phyloP scores from a whole-genome alignment of 2,329 filamentous ascomycete species.

The Colletotrichum orbiculare region DNA sequence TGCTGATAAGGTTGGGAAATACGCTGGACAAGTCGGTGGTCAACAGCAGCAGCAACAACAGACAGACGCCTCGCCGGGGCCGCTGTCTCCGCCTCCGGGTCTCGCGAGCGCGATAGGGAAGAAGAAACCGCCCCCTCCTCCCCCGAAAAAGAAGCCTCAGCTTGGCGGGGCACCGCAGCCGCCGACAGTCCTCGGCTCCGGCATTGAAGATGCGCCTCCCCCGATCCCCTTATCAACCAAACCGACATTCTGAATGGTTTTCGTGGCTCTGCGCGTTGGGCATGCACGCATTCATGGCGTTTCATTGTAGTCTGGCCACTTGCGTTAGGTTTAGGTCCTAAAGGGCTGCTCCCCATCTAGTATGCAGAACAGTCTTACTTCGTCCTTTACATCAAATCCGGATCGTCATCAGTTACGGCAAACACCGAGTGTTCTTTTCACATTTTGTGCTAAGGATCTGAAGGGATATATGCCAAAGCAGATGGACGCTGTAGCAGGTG shows the following conservation, averaged over 20 bases:
- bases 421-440: conserved; percentile 29
- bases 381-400: conserved; percentile 6
- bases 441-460: conserved; percentile 37
- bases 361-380: neutral
- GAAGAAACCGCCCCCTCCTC: conserved; percentile 65
- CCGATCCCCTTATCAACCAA: conserved; percentile 64
- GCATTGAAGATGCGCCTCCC: conserved; percentile 54
- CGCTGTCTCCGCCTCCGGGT: conserved; percentile 30
- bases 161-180: conserved; percentile 42
- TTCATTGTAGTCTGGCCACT: conserved; percentile 17
- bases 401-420: conserved; percentile 21
- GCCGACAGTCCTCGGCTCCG: conserved; percentile 24
- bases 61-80: neutral
- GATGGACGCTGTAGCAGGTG: conserved; percentile 36
- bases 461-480: conserved; percentile 39
- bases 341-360: neutral
- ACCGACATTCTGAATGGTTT: conserved; percentile 53
- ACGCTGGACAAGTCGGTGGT: conserved; percentile 38
- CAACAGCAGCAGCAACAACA: conserved; percentile 21
- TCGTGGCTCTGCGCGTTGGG: neutral
- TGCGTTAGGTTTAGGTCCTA: neutral
- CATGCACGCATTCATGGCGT: conserved; percentile 32
- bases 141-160: conserved; percentile 63
- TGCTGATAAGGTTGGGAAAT: conserved; percentile 49
- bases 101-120: conserved; percentile 48